Evolutionary conservation across 306 rosid genomes (phyloP).

Genomic region (Trifolium repens): DNA sequence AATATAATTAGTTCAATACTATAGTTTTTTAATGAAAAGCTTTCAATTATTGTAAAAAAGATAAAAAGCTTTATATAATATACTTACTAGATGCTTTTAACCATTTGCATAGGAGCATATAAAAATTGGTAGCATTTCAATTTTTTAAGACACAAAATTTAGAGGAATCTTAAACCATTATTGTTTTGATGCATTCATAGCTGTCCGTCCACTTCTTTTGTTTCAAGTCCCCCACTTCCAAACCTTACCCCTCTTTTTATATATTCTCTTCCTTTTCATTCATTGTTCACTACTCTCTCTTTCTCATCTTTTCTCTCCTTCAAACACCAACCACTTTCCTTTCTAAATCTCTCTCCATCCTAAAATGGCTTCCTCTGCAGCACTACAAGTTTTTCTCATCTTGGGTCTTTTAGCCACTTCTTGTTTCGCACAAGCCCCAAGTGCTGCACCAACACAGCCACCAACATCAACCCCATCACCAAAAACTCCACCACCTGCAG

Average conservation of each 20-base stretch:
- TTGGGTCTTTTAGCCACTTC: constrained; percentile 69
- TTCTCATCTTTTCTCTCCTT: not conserved
- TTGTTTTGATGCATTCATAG: constrained; percentile 52
- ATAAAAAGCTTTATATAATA: not conserved
- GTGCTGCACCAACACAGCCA: constrained; percentile 53
- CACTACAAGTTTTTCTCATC: constrained; percentile 55
- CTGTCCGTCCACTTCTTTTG: constrained; percentile 36
- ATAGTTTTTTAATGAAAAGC: not conserved
- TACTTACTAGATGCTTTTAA: not conserved
- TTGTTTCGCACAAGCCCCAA: constrained; percentile 78
- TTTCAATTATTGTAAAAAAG: not conserved
- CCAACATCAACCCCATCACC: constrained; percentile 47
- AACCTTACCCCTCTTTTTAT: constrained; percentile 45
- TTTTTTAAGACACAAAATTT: constrained; percentile 26
- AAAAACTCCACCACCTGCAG: constrained; percentile 23
- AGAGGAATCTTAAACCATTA: constrained; percentile 51
- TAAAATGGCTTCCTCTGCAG: constrained; percentile 54
- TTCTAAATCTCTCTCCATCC: not conserved
- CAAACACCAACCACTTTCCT: not conserved
- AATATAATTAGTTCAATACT: not conserved
- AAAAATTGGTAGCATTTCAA: not conserved
- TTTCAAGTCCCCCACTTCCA: constrained; percentile 32
- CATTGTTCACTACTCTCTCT: constrained; percentile 28
- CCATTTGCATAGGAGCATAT: constrained; percentile 9
- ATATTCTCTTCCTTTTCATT: constrained; percentile 28